These are phyloP conservation scores for Penicillium sp. DNA, from an alignment of 2,329 filamentous ascomycete genomes.

Conservation along the genomic window DNA sequence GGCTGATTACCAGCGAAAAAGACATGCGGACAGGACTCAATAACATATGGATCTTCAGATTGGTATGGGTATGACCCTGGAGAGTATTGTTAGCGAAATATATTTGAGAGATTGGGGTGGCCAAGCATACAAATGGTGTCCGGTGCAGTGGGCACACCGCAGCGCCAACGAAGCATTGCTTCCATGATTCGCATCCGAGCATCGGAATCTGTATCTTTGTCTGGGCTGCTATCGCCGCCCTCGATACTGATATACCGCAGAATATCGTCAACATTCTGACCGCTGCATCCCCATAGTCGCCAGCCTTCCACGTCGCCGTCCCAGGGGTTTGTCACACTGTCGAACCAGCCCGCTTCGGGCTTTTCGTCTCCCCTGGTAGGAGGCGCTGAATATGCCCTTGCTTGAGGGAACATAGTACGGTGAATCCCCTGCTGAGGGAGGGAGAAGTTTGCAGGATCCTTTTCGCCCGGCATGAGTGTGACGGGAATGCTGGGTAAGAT, in stretches of 20 bases:
- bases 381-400: conserved; percentile 63
- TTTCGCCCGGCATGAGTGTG: conserved; percentile 79
- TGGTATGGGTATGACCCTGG: conserved; percentile 95
- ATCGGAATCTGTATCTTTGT: conserved; percentile 51
- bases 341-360: conserved; percentile 69
- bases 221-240: conserved; percentile 28
- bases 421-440: conserved; percentile 94
- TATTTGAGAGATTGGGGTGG: neutral
- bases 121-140: conserved; percentile 80
- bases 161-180: conserved; percentile 87
- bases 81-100: conserved; percentile 12
- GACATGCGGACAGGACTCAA: conserved; percentile 81
- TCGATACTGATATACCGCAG: conserved; percentile 76
- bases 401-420: conserved; percentile 79
- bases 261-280: conserved; percentile 91
- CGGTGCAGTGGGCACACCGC: conserved; percentile 87
- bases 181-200: conserved; percentile 88
- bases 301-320: conserved; percentile 88
- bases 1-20: conserved; percentile 89
- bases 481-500: conserved; percentile 84
- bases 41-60: conserved; percentile 85
- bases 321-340: conserved; percentile 90
- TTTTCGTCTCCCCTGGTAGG: conserved; percentile 35
- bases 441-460: conserved; percentile 84
- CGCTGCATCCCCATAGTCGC: conserved; percentile 80